These are phyloP conservation scores for Debaryomyces nepalensis DNA, from an alignment of 1,139 yeast genomes.

Conservation along the genomic window DNA sequence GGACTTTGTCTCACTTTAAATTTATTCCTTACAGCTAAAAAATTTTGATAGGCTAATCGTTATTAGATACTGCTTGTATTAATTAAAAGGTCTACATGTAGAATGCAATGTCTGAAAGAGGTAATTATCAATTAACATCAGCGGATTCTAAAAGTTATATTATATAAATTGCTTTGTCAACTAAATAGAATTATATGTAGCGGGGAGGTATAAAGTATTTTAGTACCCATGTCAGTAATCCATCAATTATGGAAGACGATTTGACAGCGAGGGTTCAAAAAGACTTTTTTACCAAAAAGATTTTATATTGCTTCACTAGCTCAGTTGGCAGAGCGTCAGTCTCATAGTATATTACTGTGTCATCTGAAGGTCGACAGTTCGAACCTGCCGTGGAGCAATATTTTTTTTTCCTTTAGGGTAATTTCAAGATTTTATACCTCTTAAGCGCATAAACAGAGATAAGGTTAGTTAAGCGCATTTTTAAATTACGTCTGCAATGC, in stretches of 20 bases:
- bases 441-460: slow-evolving; percentile 1
- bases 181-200: background rate
- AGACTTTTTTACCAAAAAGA: too few relatives aligned
- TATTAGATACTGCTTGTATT: too few relatives aligned
- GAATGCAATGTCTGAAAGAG: too few relatives aligned
- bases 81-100: too few relatives aligned
- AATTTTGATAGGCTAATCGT: background rate
- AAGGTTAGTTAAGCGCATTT: slow-evolving; percentile 1
- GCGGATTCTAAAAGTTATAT: too few relatives aligned
- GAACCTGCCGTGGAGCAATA: slow-evolving; percentile 59
- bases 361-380: slow-evolving; percentile 60
- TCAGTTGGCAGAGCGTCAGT: slow-evolving; percentile 57
- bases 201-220: too few relatives aligned
- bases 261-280: too few relatives aligned
- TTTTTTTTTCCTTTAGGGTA: background rate
- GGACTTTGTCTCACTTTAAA: too few relatives aligned
- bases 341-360: slow-evolving; percentile 37
- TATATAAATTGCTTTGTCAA: background rate
- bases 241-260: too few relatives aligned
- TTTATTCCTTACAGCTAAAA: too few relatives aligned
- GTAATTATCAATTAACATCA: too few relatives aligned
- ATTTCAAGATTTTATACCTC: background rate
- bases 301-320: slow-evolving; percentile 47
- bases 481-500: background rate
- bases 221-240: too few relatives aligned